phyloP scores from a whole-genome alignment of 331 rosid genomes.

The Quercus tomentella region DNA sequence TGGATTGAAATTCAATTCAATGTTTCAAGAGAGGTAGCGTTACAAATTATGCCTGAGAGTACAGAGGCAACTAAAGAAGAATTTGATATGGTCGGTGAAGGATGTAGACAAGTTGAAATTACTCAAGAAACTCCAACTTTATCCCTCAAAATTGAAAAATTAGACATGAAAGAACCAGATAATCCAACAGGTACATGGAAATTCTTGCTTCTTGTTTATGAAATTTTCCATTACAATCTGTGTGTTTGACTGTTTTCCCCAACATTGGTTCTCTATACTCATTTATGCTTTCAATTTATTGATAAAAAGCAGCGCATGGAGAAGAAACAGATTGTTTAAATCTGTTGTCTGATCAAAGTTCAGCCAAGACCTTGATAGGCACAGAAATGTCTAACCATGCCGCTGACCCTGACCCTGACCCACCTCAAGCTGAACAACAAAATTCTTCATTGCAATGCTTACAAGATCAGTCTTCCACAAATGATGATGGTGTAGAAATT shows the following conservation, averaged over 20 bases:
- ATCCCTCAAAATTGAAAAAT: slow-evolving; percentile 11
- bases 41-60: slow-evolving; percentile 7
- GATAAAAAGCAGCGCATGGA: slow-evolving; percentile 11
- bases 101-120: slow-evolving; percentile 8
- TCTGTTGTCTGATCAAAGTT: background rate
- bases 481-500: slow-evolving; percentile 36
- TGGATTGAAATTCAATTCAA: slow-evolving; percentile 11
- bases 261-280: background rate
- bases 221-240: background rate
- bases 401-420: slow-evolving; percentile 26
- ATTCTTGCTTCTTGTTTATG: slow-evolving; percentile 14
- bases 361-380: slow-evolving; percentile 7
- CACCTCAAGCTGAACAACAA: slow-evolving; percentile 23
- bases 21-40: slow-evolving; percentile 11
- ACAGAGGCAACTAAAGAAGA: slow-evolving; percentile 18
- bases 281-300: slow-evolving; percentile 12
- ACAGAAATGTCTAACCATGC: slow-evolving; percentile 4
- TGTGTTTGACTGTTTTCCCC: background rate
- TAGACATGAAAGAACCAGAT: slow-evolving; percentile 26
- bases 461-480: slow-evolving; percentile 31
- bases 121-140: slow-evolving; percentile 21
- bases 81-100: slow-evolving; percentile 19
- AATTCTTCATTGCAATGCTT: slow-evolving; percentile 19
- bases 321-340: background rate
- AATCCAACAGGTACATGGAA: slow-evolving; percentile 42